Percentiles rank a stretch among this genome's conserved stretches.
These are phyloP conservation scores for Cutaneotrichosporon mucoides DNA, from an alignment of 1,284 basidiomycete genomes.

Conservation along the genomic window DNA sequence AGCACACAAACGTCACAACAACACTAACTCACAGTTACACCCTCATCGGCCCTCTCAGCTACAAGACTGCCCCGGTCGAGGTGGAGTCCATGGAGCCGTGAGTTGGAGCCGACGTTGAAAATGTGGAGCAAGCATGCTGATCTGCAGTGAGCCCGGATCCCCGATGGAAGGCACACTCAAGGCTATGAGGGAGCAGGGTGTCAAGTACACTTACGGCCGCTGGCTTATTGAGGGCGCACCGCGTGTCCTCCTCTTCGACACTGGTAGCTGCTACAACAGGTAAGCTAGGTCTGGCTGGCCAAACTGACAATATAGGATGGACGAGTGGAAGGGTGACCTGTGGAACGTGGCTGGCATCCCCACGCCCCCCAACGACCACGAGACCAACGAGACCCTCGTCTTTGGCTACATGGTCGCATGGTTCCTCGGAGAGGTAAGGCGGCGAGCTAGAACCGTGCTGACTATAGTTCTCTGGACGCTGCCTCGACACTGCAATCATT, in stretches of 20 bases:
- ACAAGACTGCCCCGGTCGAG: constrained; percentile 98
- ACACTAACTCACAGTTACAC: constrained; percentile 59
- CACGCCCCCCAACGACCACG: constrained; percentile 88
- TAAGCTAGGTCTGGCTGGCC: constrained; percentile 16
- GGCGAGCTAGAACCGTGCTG: neutral
- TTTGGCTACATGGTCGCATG: constrained; percentile 99
- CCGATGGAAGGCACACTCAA: constrained; percentile 67
- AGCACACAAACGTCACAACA: too few species aligned
- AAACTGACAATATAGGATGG: constrained; percentile 56
- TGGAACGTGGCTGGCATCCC: constrained; percentile 98
- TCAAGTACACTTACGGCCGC: constrained; percentile 90
- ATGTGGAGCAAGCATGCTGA: neutral
- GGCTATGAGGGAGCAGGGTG: constrained; percentile 76
- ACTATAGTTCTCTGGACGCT: constrained; percentile 68
- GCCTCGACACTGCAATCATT: constrained; percentile 77
- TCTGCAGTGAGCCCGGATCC: constrained; percentile 47
- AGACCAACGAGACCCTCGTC: constrained; percentile 97
- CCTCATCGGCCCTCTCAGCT: constrained; percentile 88
- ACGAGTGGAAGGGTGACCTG: constrained; percentile 97
- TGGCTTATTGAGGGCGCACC: constrained; percentile 98
- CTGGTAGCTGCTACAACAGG: constrained; percentile 73
- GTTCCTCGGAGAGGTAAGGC: constrained; percentile 92
- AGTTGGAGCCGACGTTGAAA: constrained; percentile 34
- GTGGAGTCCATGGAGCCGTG: constrained; percentile 87
- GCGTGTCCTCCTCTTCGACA: constrained; percentile 91